Conservation (phyloP, 306 rosid genomes). For the Sophora flavescens region DNA sequence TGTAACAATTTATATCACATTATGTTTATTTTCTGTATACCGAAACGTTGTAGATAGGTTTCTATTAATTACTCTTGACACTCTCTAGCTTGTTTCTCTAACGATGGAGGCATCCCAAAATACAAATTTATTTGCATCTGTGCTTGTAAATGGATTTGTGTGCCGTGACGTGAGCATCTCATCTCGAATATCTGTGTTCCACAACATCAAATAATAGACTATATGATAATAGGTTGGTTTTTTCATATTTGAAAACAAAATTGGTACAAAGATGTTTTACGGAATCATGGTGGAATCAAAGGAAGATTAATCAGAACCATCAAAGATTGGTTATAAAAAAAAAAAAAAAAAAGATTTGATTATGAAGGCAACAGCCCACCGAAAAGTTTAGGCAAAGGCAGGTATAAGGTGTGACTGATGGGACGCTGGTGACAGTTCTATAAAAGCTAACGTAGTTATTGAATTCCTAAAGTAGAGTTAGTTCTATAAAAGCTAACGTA, state of each 20-base stretch:
- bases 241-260: neutral
- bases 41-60: too few relatives aligned
- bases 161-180: conserved; percentile 49
- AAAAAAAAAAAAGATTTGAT: neutral
- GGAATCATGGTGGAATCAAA: neutral
- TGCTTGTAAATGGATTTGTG: conserved; percentile 54
- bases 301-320: neutral
- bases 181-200: conserved; percentile 51
- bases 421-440: too few relatives aligned
- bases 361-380: too few relatives aligned
- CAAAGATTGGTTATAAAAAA: neutral
- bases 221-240: neutral
- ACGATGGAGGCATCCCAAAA: conserved; percentile 62
- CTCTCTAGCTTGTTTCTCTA: conserved; percentile 44
- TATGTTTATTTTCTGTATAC: neutral
- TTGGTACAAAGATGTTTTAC: neutral
- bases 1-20: too few relatives aligned
- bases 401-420: too few relatives aligned
- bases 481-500: too few relatives aligned
- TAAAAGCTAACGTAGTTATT: too few relatives aligned
- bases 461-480: too few relatives aligned
- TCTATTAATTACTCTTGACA: too few relatives aligned
- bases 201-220: conserved; percentile 45
- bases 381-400: too few relatives aligned
- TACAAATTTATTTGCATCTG: conserved; percentile 55